Conservation (phyloP, 1,284 basidiomycete genomes). For the Rhodotorula sp. region DNA sequence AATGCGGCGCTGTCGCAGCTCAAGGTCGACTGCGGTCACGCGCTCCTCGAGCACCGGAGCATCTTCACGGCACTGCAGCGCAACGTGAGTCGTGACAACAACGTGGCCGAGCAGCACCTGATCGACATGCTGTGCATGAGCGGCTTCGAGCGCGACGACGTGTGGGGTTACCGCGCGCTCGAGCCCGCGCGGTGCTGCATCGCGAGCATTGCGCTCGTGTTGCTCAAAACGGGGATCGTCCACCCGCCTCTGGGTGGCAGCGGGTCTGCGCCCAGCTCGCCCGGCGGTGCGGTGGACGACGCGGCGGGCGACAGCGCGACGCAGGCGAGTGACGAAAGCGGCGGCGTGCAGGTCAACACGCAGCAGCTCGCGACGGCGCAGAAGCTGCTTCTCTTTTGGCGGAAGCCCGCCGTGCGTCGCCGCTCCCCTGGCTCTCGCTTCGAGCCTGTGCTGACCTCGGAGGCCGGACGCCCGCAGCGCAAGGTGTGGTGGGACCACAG, state of each 20-base stretch:
- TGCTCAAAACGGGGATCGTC: slow-evolving; percentile 94
- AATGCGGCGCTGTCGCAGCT: slow-evolving; percentile 72
- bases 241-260: slow-evolving; percentile 57
- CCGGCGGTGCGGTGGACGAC: slow-evolving; percentile 1
- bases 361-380: slow-evolving; percentile 95
- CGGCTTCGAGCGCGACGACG: slow-evolving; percentile 93
- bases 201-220: slow-evolving; percentile 93
- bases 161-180: slow-evolving; percentile 94
- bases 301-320: background rate
- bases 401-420: slow-evolving; percentile 87
- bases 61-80: slow-evolving; percentile 98
- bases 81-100: slow-evolving; percentile 99
- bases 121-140: slow-evolving; percentile 99
- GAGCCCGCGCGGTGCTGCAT: slow-evolving; percentile 96
- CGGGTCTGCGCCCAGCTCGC: slow-evolving; percentile 6
- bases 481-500: slow-evolving; percentile 99
- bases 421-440: background rate
- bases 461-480: slow-evolving; percentile 59
- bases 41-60: slow-evolving; percentile 81
- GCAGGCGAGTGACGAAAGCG: slow-evolving; percentile 14
- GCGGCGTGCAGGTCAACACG: slow-evolving; percentile 74
- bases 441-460: slow-evolving; percentile 24
- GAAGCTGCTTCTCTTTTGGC: slow-evolving; percentile 96
- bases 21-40: slow-evolving; percentile 81
- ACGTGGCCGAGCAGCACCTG: slow-evolving; percentile 96